Percentiles rank a stretch among this genome's conserved stretches.
phyloP scores from a whole-genome alignment of 129 eudicot species.

The Flaveria robusta region DNA sequence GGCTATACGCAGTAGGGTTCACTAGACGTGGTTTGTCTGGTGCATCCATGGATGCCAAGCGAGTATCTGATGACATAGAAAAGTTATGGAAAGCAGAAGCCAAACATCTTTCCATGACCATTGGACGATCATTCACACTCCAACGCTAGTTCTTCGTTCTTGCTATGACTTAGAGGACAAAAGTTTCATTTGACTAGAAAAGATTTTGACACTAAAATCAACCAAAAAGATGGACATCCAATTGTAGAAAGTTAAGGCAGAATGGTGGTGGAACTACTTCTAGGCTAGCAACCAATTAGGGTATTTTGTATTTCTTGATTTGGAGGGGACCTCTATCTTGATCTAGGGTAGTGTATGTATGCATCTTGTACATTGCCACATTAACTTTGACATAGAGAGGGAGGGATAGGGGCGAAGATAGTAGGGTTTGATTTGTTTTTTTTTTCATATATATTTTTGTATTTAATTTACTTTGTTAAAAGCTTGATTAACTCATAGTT shows the following conservation, averaged over 20 bases:
- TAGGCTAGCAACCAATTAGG: constrained; percentile 38
- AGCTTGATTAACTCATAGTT: constrained; percentile 10
- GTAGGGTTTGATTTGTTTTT: constrained; percentile 27
- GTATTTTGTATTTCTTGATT: constrained; percentile 31
- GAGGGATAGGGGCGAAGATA: constrained; percentile 24
- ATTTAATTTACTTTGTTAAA: constrained; percentile 15
- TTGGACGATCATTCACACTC: constrained; percentile 35
- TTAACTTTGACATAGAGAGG: constrained; percentile 31
- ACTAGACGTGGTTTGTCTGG: constrained; percentile 93
- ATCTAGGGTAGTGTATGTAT: constrained; percentile 41
- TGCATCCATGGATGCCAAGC: constrained; percentile 91
- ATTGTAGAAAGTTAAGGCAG: constrained; percentile 30
- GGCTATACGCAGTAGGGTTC: constrained; percentile 94
- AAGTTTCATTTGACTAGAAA: constrained; percentile 23
- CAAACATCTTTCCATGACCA: constrained; percentile 40
- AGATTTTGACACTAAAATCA: constrained; percentile 43
- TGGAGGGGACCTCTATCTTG: constrained; percentile 42
- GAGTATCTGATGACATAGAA: constrained; percentile 71
- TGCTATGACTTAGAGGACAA: constrained; percentile 19
- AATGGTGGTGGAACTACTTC: constrained; percentile 33
- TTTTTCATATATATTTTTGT: neutral
- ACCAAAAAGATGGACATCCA: constrained; percentile 33
- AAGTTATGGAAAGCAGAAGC: constrained; percentile 55
- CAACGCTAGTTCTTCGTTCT: constrained; percentile 31
- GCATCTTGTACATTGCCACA: constrained; percentile 62